phyloP scores from a whole-genome alignment of 2,329 filamentous ascomycete species.

The Sporothrix inflata region DNA sequence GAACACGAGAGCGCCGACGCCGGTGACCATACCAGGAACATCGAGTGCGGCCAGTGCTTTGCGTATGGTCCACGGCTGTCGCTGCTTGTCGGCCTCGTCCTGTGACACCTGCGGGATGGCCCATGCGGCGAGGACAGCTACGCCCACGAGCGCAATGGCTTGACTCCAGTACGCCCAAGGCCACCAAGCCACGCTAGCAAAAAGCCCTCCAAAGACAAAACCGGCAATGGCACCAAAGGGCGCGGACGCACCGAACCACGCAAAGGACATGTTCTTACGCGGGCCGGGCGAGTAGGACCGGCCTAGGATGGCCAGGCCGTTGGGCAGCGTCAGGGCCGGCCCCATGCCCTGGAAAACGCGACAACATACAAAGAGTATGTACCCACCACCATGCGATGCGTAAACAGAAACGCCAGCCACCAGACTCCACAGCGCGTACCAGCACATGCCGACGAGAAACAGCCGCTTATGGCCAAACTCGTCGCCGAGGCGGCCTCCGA shows the following conservation, averaged over 20 bases:
- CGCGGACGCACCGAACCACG: slow-evolving; percentile 51
- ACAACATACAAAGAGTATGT: slow-evolving; percentile 56
- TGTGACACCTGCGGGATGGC: slow-evolving; percentile 36
- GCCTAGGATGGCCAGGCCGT: slow-evolving; percentile 64
- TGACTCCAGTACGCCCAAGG: slow-evolving; percentile 45
- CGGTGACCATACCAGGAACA: slow-evolving; percentile 28
- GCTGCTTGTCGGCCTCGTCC: slow-evolving; percentile 6
- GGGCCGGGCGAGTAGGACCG: slow-evolving; percentile 58
- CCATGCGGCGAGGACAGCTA: slow-evolving; percentile 32
- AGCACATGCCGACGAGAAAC: slow-evolving; percentile 61
- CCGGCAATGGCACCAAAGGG: slow-evolving; percentile 52
- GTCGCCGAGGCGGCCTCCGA: slow-evolving; percentile 63
- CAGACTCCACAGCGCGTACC: slow-evolving; percentile 70
- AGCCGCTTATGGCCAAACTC: slow-evolving; percentile 63
- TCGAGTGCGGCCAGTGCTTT: slow-evolving; percentile 28
- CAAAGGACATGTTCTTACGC: slow-evolving; percentile 64
- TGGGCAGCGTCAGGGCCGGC: slow-evolving; percentile 65
- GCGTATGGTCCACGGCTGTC: background rate
- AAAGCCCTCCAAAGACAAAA: slow-evolving; percentile 45
- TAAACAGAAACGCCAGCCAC: slow-evolving; percentile 58
- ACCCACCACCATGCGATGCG: slow-evolving; percentile 36
- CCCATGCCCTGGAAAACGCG: slow-evolving; percentile 64
- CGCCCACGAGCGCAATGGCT: slow-evolving; percentile 31
- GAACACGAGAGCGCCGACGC: slow-evolving; percentile 32
- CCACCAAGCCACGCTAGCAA: slow-evolving; percentile 43